Evolutionary conservation across 2,329 filamentous ascomycete species (phyloP).

Genomic region (Sclerotinia subarctica): DNA sequence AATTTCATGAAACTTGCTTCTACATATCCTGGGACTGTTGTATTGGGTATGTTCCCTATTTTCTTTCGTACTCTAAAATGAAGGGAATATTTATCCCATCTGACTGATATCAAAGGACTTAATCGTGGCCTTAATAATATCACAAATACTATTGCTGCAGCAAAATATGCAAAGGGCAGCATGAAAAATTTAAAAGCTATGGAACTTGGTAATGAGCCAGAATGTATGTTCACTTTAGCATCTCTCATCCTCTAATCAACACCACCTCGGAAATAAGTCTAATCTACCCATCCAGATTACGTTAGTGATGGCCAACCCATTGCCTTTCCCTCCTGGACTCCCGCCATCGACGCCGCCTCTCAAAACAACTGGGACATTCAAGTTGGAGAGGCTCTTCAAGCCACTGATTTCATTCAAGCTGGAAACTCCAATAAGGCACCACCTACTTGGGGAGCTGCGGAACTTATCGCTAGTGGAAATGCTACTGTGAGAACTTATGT

Average conservation of each 20-base stretch:
- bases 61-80: neutral
- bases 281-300: constrained; percentile 35
- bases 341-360: constrained; percentile 31
- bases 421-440: constrained; percentile 33
- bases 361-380: constrained; percentile 33
- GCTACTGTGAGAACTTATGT: constrained; percentile 30
- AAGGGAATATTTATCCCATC: neutral
- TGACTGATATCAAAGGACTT: constrained; percentile 38
- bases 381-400: constrained; percentile 29
- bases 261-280: neutral
- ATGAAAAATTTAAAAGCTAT: constrained; percentile 52
- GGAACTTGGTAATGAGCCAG: constrained; percentile 56
- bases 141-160: constrained; percentile 53
- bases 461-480: constrained; percentile 33
- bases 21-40: constrained; percentile 49
- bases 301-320: constrained; percentile 37
- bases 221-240: constrained; percentile 43
- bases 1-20: constrained; percentile 50
- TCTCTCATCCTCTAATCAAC: neutral
- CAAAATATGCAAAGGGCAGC: constrained; percentile 43
- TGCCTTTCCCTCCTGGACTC: constrained; percentile 29
- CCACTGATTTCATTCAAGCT: constrained; percentile 32
- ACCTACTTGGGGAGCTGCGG: constrained; percentile 35
- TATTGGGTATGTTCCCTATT: constrained; percentile 40
- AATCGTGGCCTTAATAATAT: constrained; percentile 53